phyloP scores from a whole-genome alignment of 331 rosid species.

The Quercus lobata region DNA sequence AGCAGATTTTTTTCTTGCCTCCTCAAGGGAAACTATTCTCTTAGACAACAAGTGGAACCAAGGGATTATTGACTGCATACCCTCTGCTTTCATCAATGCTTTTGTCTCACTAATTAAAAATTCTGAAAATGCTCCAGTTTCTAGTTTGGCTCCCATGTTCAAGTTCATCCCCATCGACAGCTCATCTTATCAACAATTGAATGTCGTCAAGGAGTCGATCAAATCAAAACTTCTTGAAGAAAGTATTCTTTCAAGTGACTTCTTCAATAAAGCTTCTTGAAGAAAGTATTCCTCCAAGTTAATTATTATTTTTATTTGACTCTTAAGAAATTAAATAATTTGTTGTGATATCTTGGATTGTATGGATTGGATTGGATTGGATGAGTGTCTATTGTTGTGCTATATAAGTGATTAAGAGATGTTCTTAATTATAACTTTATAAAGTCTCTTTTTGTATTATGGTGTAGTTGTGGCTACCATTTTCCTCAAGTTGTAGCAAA shows the following conservation, averaged over 20 bases:
- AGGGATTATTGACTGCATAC: constrained; percentile 69
- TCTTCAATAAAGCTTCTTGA: no score
- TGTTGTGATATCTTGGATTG: no score
- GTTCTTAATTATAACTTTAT: no score
- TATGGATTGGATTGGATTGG: no score
- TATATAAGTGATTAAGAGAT: no score
- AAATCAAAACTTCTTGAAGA: constrained; percentile 20
- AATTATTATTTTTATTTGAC: no score
- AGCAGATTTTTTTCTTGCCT: constrained; percentile 32
- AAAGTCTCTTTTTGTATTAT: no score
- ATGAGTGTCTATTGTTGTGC: no score
- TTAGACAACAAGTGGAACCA: constrained; percentile 73
- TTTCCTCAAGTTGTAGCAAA: no score
- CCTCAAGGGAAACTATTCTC: constrained; percentile 66
- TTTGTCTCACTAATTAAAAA: constrained; percentile 40
- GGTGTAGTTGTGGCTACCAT: no score
- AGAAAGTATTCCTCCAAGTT: no score
- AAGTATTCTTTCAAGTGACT: background rate
- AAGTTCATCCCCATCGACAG: constrained; percentile 45
- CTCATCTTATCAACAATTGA: constrained; percentile 25
- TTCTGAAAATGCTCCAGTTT: constrained; percentile 31
- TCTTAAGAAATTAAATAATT: no score
- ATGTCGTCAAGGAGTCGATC: constrained; percentile 34
- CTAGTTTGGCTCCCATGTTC: constrained; percentile 44
- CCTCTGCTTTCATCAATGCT: constrained; percentile 59